These are phyloP conservation scores for Centaurea solstitialis DNA, from an alignment of 129 eudicot genomes.

Conservation along the genomic window DNA sequence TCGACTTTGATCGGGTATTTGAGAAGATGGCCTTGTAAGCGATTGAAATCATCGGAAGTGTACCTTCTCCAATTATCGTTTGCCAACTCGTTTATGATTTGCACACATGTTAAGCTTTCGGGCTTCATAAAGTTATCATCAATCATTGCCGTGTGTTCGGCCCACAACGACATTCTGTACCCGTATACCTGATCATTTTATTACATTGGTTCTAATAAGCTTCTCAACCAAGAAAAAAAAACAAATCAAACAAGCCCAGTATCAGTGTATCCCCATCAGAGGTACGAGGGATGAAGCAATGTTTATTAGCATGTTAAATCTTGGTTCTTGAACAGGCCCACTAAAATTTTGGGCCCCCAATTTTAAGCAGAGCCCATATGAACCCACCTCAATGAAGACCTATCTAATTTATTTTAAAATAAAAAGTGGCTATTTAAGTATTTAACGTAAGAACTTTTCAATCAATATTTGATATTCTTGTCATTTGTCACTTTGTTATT, in stretches of 20 bases:
- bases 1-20: constrained; percentile 70
- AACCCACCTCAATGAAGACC: too few relatives aligned
- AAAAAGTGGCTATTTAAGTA: too few relatives aligned
- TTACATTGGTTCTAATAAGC: background rate
- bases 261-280: background rate
- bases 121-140: constrained; percentile 63
- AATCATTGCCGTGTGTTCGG: constrained; percentile 72
- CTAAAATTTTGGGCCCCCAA: too few relatives aligned
- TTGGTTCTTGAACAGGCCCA: too few relatives aligned
- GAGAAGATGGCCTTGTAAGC: constrained; percentile 80
- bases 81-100: constrained; percentile 57
- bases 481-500: too few relatives aligned
- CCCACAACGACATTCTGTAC: constrained; percentile 94
- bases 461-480: too few relatives aligned
- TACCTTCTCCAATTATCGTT: constrained; percentile 70
- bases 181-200: constrained; percentile 66
- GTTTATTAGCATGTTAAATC: too few relatives aligned
- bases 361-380: too few relatives aligned
- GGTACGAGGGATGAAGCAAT: too few relatives aligned
- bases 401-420: too few relatives aligned
- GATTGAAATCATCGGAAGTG: constrained; percentile 49
- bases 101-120: constrained; percentile 46
- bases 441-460: too few relatives aligned
- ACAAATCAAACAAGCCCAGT: background rate
- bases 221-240: background rate